phyloP scores from a whole-genome alignment of 495 filamentous ascomycete species.

The Margaritispora aquatica region DNA sequence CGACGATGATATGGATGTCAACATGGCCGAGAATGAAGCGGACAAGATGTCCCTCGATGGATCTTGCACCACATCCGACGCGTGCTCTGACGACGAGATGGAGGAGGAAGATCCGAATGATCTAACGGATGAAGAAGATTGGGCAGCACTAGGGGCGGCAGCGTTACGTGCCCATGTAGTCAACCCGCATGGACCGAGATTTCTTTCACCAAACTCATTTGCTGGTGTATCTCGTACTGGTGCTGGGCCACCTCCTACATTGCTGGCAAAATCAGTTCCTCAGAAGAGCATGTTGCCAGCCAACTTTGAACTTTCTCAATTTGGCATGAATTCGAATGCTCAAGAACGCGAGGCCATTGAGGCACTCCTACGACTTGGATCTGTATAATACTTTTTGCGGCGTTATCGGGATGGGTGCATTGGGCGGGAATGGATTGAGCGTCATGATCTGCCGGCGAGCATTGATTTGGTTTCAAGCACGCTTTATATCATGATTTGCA shows the following conservation, averaged over 20 bases:
- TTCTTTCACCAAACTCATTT: conserved; percentile 37
- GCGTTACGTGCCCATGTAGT: conserved; percentile 74
- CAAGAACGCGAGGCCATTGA: conserved; percentile 82
- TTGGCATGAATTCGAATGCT: conserved; percentile 47
- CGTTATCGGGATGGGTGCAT: conserved; percentile 23
- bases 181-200: conserved; percentile 36
- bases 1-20: conserved; percentile 57
- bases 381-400: conserved; percentile 59
- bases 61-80: conserved; percentile 68
- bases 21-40: conserved; percentile 78
- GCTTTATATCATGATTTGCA: conserved; percentile 21
- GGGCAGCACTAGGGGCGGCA: conserved; percentile 83
- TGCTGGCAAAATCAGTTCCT: conserved; percentile 32
- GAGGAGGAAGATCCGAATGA: conserved; percentile 66
- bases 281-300: conserved; percentile 37
- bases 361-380: conserved; percentile 77
- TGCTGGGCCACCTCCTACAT: conserved; percentile 40
- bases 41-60: conserved; percentile 94
- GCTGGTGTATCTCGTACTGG: conserved; percentile 29
- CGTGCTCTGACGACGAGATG: conserved; percentile 59
- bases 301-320: conserved; percentile 42
- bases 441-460: conserved; percentile 28
- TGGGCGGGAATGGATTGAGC: conserved; percentile 16
- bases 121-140: conserved; percentile 95
- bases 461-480: conserved; percentile 23